Percentiles rank a stretch among this genome's conserved stretches.
Conservation (phyloP, 257 asterid species). For the Primulina huaijiensis region DNA sequence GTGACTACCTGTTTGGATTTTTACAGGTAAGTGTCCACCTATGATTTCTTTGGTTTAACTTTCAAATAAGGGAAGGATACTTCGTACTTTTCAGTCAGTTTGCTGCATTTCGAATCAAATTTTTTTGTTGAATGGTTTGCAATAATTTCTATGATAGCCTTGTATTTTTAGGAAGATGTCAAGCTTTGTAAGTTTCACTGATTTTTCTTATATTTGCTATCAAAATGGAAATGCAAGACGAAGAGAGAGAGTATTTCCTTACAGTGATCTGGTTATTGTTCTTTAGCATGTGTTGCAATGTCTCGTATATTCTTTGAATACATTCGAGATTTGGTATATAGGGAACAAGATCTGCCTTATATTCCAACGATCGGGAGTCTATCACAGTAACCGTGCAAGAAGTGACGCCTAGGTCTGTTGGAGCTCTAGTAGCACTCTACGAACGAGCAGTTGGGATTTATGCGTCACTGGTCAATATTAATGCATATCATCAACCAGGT, state of each 20-base stretch:
- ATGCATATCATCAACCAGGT: slow-evolving; percentile 99
- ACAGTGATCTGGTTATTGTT: neutral
- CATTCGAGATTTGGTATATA: slow-evolving; percentile 28
- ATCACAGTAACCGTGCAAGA: slow-evolving; percentile 95
- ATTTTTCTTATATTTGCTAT: neutral
- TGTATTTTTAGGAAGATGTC: neutral
- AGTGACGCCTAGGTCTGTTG: slow-evolving; percentile 95
- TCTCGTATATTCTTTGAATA: slow-evolving; percentile 6
- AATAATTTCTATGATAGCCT: neutral
- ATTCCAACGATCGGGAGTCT: slow-evolving; percentile 85
- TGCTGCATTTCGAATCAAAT: neutral
- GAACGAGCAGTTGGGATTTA: slow-evolving; percentile 98
- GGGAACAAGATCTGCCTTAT: slow-evolving; percentile 98
- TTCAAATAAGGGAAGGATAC: slow-evolving; percentile 1
- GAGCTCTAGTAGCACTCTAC: slow-evolving; percentile 90
- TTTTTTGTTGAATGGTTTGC: neutral
- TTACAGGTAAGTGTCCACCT: slow-evolving; percentile 54
- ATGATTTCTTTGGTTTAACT: slow-evolving; percentile 13
- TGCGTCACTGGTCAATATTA: slow-evolving; percentile 87
- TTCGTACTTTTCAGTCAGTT: slow-evolving; percentile 1
- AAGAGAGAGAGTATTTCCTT: neutral
- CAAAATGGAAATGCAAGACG: neutral
- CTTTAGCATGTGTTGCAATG: neutral
- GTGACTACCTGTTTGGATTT: slow-evolving; percentile 97
- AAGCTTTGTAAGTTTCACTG: neutral